Percentiles rank a stretch among this genome's conserved stretches.
These are phyloP conservation scores for Penicillium soppii DNA, from an alignment of 495 filamentous ascomycete species.

Conservation along the genomic window DNA sequence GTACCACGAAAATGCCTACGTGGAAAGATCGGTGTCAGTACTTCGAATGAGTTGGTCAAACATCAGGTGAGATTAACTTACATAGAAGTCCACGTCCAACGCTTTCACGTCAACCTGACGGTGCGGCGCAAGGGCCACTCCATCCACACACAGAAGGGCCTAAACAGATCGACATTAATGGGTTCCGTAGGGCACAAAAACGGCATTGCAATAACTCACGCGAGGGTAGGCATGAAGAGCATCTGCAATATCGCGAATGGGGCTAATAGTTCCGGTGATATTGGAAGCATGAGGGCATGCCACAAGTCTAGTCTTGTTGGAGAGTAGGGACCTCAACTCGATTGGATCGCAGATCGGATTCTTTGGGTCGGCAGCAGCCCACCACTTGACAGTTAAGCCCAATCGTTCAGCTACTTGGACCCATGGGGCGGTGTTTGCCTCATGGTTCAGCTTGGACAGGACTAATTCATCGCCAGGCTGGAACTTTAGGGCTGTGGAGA, in stretches of 20 bases:
- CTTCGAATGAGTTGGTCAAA: slow-evolving; percentile 27
- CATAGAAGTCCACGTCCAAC: slow-evolving; percentile 70
- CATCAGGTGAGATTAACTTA: slow-evolving; percentile 45
- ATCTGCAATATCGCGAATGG: slow-evolving; percentile 54
- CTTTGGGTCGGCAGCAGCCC: slow-evolving; percentile 40
- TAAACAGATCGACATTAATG: slow-evolving; percentile 17
- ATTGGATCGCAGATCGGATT: slow-evolving; percentile 55
- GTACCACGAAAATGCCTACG: slow-evolving; percentile 63
- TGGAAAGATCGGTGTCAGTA: background rate
- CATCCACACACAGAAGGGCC: slow-evolving; percentile 55
- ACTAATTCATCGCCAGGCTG: slow-evolving; percentile 61
- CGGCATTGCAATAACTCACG: slow-evolving; percentile 12
- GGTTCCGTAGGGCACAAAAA: slow-evolving; percentile 31
- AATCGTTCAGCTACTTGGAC: slow-evolving; percentile 57
- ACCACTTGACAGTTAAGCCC: slow-evolving; percentile 65
- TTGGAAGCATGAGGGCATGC: slow-evolving; percentile 68
- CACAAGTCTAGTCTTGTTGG: slow-evolving; percentile 59
- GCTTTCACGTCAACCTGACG: slow-evolving; percentile 61
- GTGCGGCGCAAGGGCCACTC: slow-evolving; percentile 71
- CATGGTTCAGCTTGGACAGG: slow-evolving; percentile 67
- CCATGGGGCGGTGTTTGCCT: slow-evolving; percentile 71
- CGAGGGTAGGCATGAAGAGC: slow-evolving; percentile 41
- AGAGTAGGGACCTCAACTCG: slow-evolving; percentile 54
- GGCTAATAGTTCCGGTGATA: slow-evolving; percentile 67
- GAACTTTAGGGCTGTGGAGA: slow-evolving; percentile 60